Percentiles rank a stretch among this genome's conserved stretches.
Evolutionary conservation across 1,284 basidiomycete genomes (phyloP).

Genomic region (Leccinum laetum): DNA sequence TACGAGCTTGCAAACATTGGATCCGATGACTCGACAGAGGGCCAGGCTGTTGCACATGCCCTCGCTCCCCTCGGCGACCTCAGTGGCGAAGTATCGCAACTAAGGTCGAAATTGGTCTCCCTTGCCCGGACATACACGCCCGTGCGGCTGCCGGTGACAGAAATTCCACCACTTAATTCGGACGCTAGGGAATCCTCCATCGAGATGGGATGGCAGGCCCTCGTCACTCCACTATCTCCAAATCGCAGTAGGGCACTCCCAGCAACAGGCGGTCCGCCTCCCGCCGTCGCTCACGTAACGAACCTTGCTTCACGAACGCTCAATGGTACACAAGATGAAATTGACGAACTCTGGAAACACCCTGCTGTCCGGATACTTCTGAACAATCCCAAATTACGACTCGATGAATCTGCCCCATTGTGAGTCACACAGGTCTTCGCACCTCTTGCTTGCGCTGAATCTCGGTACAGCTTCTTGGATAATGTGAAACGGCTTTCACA

Average conservation of each 20-base stretch:
- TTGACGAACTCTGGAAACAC: constrained; percentile 67
- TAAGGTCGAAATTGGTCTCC: constrained; percentile 59
- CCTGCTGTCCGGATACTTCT: constrained; percentile 56
- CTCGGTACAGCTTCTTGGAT: constrained; percentile 58
- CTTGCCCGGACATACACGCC: constrained; percentile 69
- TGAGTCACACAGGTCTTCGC: constrained; percentile 35
- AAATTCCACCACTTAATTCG: constrained; percentile 64
- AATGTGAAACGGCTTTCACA: constrained; percentile 64
- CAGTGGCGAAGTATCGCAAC: constrained; percentile 46
- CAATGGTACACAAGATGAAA: constrained; percentile 44
- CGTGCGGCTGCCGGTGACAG: constrained; percentile 53
- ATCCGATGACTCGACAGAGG: constrained; percentile 29
- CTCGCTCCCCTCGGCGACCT: constrained; percentile 35
- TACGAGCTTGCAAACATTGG: constrained; percentile 43
- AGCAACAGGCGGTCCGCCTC: constrained; percentile 34
- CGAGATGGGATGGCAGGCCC: constrained; percentile 67
- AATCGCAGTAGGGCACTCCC: constrained; percentile 43
- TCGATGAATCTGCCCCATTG: constrained; percentile 79
- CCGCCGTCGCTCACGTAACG: constrained; percentile 41
- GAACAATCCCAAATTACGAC: constrained; percentile 54
- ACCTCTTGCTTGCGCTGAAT: constrained; percentile 9
- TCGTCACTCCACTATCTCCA: constrained; percentile 44
- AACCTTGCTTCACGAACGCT: constrained; percentile 59
- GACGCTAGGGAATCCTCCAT: constrained; percentile 67
- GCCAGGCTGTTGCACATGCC: constrained; percentile 32